Conservation (phyloP, 2,329 filamentous ascomycete genomes). For the Beauveria scarabaeidicola region DNA sequence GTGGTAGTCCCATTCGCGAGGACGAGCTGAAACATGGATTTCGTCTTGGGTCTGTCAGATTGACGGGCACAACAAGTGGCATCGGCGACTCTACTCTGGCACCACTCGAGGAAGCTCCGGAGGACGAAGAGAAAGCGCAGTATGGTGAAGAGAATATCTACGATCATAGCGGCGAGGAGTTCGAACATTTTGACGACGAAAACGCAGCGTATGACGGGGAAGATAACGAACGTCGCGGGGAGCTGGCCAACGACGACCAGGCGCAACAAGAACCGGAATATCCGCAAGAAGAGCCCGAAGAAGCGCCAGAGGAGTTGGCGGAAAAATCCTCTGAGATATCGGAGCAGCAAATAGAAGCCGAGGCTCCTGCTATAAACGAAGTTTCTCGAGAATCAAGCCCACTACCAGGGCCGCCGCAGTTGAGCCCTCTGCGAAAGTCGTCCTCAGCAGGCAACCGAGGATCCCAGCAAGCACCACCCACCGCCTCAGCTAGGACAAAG, state of each 20-base stretch:
- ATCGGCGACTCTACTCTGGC: constrained; percentile 13
- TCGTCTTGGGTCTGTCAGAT: constrained; percentile 50
- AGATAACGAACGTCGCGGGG: constrained; percentile 18
- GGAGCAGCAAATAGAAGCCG: constrained; percentile 20
- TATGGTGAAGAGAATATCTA: constrained; percentile 18
- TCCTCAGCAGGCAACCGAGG: constrained; percentile 42
- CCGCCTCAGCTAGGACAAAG: neutral
- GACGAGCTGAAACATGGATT: constrained; percentile 62
- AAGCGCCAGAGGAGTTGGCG: constrained; percentile 26
- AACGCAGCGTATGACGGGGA: constrained; percentile 32
- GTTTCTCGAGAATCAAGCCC: constrained; percentile 33
- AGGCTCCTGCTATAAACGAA: constrained; percentile 33
- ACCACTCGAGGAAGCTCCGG: neutral
- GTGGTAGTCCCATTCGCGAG: constrained; percentile 60
- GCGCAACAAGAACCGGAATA: neutral
- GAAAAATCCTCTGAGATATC: constrained; percentile 31
- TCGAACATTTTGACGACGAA: constrained; percentile 38
- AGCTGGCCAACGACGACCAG: constrained; percentile 27
- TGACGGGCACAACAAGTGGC: constrained; percentile 42
- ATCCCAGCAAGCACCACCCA: constrained; percentile 13
- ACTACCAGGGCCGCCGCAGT: constrained; percentile 36
- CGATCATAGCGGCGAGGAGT: constrained; percentile 29
- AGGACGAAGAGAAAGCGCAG: neutral
- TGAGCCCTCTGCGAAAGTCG: constrained; percentile 45
- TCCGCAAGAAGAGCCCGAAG: constrained; percentile 18